phyloP scores from a whole-genome alignment of 2,329 filamentous ascomycete genomes.

The Bipolaris bicolor region DNA sequence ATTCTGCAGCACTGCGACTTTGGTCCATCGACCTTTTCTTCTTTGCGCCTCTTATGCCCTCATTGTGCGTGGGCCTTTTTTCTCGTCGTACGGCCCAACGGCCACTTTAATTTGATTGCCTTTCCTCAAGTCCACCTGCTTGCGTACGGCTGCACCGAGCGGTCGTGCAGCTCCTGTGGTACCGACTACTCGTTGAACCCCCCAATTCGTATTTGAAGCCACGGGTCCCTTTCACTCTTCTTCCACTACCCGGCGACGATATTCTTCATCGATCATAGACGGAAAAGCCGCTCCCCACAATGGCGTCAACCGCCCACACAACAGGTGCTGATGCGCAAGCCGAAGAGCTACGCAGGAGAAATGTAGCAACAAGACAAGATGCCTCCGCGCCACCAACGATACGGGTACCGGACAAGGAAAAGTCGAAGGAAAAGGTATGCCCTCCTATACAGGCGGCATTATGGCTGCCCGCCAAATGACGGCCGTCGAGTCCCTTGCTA shows the following conservation, averaged over 20 bases:
- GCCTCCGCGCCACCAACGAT: constrained; percentile 36
- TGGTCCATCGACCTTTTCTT: constrained; percentile 20
- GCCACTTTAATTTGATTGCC: constrained; percentile 21
- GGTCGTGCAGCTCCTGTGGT: constrained; percentile 15
- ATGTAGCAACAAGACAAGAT: constrained; percentile 43
- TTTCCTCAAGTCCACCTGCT: constrained; percentile 3
- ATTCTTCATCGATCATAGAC: background rate
- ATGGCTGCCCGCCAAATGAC: constrained; percentile 8
- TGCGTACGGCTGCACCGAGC: constrained; percentile 8
- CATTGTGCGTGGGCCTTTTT: constrained; percentile 15
- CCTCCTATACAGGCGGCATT: background rate
- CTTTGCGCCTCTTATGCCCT: constrained; percentile 19
- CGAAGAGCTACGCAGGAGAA: constrained; percentile 55
- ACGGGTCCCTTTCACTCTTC: constrained; percentile 19
- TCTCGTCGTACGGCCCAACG: constrained; percentile 17
- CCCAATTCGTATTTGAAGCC: constrained; percentile 18
- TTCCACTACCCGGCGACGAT: constrained; percentile 7
- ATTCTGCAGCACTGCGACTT: constrained; percentile 32
- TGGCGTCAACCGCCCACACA: constrained; percentile 40
- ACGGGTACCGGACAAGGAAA: constrained; percentile 49
- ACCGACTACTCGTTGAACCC: constrained; percentile 22
- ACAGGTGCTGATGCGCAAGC: constrained; percentile 52
- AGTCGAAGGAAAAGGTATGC: constrained; percentile 56
- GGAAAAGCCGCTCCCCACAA: constrained; percentile 18
- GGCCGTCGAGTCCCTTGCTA: constrained; percentile 19